Percentiles rank a stretch among this genome's conserved stretches.
Conservation (phyloP, 768 basidiomycete genomes). For the Chlorophyllum brunneum region DNA sequence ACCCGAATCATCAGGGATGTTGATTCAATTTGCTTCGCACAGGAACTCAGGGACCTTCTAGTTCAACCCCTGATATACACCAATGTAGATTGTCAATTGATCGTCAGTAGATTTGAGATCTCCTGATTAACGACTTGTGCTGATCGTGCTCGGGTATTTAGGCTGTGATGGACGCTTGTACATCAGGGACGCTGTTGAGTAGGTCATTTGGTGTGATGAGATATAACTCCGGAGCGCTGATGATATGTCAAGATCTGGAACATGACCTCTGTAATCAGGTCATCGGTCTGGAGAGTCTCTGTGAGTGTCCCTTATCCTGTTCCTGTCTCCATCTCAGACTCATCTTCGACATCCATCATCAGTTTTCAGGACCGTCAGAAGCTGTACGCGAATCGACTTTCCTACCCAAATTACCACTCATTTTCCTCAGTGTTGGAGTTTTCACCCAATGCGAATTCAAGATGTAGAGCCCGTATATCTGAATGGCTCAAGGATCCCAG, state of each 20-base stretch:
- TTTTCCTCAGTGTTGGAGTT: not conserved
- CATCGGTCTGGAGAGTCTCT: conserved; percentile 4
- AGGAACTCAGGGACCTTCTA: not conserved
- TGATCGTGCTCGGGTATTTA: not conserved
- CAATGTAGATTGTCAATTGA: not conserved
- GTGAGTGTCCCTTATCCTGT: conserved; percentile 1
- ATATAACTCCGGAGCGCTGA: not conserved
- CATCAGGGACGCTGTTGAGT: conserved; percentile 16
- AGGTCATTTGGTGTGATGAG: not conserved
- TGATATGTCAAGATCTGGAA: conserved; percentile 10
- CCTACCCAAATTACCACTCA: not conserved
- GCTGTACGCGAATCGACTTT: not conserved
- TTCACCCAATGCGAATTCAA: not conserved
- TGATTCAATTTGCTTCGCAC: too few species aligned
- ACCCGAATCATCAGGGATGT: too few species aligned
- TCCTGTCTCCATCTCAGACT: not conserved
- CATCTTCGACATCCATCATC: not conserved
- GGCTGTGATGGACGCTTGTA: conserved; percentile 8
- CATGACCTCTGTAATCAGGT: conserved; percentile 15
- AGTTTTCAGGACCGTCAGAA: conserved; percentile 1
- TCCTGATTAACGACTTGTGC: not conserved
- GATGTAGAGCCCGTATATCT: not conserved
- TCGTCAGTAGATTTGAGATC: not conserved
- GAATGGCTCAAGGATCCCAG: conserved; percentile 1
- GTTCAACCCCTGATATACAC: not conserved